Percentiles rank a stretch among this genome's conserved stretches.
phyloP scores from a whole-genome alignment of 441 rosid species.

The Syzygium malaccense region DNA sequence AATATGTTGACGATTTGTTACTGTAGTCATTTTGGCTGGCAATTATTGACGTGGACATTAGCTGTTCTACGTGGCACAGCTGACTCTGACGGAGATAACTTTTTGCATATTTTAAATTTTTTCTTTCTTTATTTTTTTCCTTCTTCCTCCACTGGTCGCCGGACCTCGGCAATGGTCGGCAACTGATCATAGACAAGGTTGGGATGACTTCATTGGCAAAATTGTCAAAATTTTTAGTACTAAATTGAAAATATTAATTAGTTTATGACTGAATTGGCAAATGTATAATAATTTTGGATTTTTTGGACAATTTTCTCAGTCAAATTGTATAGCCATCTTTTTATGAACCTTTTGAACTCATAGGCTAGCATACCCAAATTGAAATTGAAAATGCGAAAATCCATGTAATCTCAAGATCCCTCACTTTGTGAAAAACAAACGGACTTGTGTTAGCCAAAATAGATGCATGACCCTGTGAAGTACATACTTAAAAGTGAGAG shows the following conservation, averaged over 20 bases:
- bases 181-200: too few relatives aligned
- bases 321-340: neutral
- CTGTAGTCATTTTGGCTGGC: rapidly evolving
- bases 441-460: neutral
- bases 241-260: too few relatives aligned
- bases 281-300: too few relatives aligned
- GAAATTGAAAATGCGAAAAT: neutral
- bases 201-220: too few relatives aligned
- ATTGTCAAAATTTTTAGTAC: too few relatives aligned
- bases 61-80: rapidly evolving
- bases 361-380: neutral
- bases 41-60: too few relatives aligned
- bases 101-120: neutral
- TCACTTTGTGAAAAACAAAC: neutral
- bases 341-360: neutral
- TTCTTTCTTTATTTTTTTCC: too few relatives aligned
- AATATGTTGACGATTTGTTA: too few relatives aligned
- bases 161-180: neutral
- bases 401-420: neutral
- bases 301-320: too few relatives aligned
- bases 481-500: neutral
- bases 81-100: rapidly evolving
- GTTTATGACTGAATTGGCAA: too few relatives aligned
- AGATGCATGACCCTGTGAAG: neutral
- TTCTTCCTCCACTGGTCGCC: too few relatives aligned